A percentile compares a stretch with the other conserved stretches of the same genome.
phyloP scores from a whole-genome alignment of 1,284 basidiomycete genomes.

The Sporisorium sorghi region DNA sequence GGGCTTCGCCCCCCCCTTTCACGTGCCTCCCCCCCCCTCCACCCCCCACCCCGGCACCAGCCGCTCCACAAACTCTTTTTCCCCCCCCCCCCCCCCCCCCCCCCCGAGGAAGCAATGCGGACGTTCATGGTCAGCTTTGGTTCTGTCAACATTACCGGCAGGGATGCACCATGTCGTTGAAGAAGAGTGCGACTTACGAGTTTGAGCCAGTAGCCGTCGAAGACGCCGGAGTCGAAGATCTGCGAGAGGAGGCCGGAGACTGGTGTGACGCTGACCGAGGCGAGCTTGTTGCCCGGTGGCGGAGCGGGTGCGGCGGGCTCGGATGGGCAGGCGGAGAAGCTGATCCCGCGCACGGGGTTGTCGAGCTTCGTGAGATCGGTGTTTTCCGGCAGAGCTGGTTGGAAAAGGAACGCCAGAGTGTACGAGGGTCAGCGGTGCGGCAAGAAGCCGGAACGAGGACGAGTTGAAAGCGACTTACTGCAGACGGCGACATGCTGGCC shows the following conservation, averaged over 20 bases:
- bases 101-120: no score
- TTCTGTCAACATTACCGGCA: background rate
- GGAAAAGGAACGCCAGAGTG: background rate
- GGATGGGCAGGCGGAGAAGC: slow-evolving; percentile 1
- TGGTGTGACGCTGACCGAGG: background rate
- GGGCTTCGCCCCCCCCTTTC: no score
- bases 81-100: no score
- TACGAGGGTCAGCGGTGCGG: no score
- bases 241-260: slow-evolving; percentile 10
- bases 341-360: slow-evolving; percentile 18
- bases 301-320: background rate
- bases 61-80: no score
- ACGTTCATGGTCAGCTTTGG: background rate
- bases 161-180: no score
- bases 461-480: slow-evolving; percentile 12
- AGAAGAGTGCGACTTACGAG: slow-evolving; percentile 2
- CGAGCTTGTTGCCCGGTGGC: background rate
- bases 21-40: no score
- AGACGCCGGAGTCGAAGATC: background rate
- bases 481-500: slow-evolving; percentile 18
- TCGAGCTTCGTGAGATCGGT: background rate
- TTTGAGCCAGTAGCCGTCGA: slow-evolving; percentile 22
- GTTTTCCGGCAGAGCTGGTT: slow-evolving; percentile 14
- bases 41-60: no score
- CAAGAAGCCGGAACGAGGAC: no score